Conservation (phyloP, 106 monocot species). For the Amphibolis antarctica region DNA sequence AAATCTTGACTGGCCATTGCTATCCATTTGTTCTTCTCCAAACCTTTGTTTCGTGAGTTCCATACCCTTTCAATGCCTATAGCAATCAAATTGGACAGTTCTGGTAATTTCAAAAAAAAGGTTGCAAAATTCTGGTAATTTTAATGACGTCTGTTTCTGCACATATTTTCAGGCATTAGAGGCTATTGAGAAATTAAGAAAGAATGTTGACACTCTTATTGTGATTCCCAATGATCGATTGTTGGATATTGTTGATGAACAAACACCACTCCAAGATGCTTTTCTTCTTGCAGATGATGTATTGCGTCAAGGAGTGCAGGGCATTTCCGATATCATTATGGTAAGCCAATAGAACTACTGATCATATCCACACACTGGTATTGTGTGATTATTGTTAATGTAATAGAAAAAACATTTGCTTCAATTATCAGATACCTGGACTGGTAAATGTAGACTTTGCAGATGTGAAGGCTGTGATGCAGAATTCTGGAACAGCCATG, state of each 20-base stretch:
- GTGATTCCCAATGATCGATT: slow-evolving; percentile 95
- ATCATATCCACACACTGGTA: too few species aligned
- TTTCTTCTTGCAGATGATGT: slow-evolving; percentile 98
- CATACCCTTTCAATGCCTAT: too few species aligned
- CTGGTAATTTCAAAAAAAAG: too few species aligned
- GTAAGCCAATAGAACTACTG: slow-evolving; percentile 36
- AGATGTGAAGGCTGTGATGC: slow-evolving; percentile 97
- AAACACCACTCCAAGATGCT: slow-evolving; percentile 94
- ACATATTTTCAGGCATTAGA: slow-evolving; percentile 57
- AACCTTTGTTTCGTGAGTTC: too few species aligned
- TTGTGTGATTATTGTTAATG: too few species aligned
- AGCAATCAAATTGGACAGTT: too few species aligned
- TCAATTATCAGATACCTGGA: slow-evolving; percentile 64
- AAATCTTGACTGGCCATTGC: too few species aligned
- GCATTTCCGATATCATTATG: slow-evolving; percentile 94
- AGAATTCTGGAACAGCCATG: slow-evolving; percentile 98
- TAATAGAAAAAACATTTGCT: too few species aligned
- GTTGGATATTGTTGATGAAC: slow-evolving; percentile 83
- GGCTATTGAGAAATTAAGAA: slow-evolving; percentile 86
- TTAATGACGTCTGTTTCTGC: not conserved
- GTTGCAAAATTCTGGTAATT: not conserved
- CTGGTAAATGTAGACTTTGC: slow-evolving; percentile 99
- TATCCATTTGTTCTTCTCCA: too few species aligned
- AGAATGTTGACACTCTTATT: slow-evolving; percentile 93
- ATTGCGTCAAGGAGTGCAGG: slow-evolving; percentile 92